Base-by-base conservation (phyloP, 176 grass and related monocot genomes). In the Ensete ventricosum region DNA sequence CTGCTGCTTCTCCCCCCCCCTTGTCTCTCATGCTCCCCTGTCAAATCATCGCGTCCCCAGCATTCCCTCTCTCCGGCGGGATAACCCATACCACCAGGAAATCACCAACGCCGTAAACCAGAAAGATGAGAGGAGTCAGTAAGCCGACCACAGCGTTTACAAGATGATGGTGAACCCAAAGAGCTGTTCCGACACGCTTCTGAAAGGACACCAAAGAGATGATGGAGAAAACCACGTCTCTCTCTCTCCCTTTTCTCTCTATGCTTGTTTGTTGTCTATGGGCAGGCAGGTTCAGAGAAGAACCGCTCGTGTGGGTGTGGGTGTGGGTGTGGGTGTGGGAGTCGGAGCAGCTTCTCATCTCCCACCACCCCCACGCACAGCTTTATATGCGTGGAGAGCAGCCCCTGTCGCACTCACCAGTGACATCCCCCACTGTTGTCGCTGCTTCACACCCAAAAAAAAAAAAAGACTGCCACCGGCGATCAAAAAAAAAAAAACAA, bases 251-350 rank as follows among this genome's bases (percentile, higher is more conserved):
- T 58, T 2, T 29, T 29, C 3, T 29, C 29, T 29, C 4, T 43
- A 43, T 43, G 27, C 34, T 4, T 43, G 5, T 3, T 43, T 43
- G 5, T 3, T 29, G 29, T 43, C 34, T 43, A 6, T 4, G 34
- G 34, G 34, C 54, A 75, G 34, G 34, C 54, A 75, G 55, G 73
- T 75, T 75, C 73, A 49, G 26, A 59, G 29, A 16, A 58, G 73
- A 75, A 75, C 73, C 73, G 9, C 73, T 60, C 73, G 73, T 75
- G 73, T 75, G 73, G 34, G 34, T 34, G 29, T 6, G 34, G 73
- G n/a, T n/a, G n/a, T n/a, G n/a, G n/a, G n/a, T 4, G 29, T 6
- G 34, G 73, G 54, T 75, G 3, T 52, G 53, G 54, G 73, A 75
- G 73, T 60, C 20, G 17, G 67, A 70, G 67, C 20, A 70, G 67